These are phyloP conservation scores for Tuber indicum DNA, from an alignment of 495 filamentous ascomycete species.

Conservation along the genomic window DNA sequence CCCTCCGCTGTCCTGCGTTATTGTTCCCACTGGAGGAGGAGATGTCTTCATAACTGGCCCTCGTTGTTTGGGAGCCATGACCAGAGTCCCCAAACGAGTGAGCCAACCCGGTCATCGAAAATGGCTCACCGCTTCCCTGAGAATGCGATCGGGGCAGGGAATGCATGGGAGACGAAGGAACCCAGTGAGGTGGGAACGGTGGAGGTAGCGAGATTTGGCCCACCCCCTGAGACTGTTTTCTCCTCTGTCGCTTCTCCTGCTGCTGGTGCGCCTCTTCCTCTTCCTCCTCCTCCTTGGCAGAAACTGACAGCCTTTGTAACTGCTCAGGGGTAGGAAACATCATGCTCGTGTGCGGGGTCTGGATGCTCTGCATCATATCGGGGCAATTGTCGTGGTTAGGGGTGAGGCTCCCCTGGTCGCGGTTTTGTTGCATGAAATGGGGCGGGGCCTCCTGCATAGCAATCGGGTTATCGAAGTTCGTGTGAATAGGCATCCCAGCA, in stretches of 20 bases:
- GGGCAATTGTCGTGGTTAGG: conserved; percentile 12
- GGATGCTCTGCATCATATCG: conserved; percentile 14
- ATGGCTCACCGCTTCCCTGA: not conserved
- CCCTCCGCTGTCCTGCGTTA: not conserved
- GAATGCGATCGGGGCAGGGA: not conserved
- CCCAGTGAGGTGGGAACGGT: conserved; percentile 19
- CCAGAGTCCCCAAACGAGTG: conserved; percentile 1
- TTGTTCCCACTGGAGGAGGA: not conserved
- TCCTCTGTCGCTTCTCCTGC: conserved; percentile 26
- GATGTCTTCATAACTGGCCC: not conserved
- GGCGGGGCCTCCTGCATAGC: conserved; percentile 25
- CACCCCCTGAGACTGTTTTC: conserved; percentile 30
- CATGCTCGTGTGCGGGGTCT: conserved; percentile 13
- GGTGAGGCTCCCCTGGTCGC: conserved; percentile 13
- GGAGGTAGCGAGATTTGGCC: conserved; percentile 25
- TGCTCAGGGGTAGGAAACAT: conserved; percentile 18
- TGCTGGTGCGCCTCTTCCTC: conserved; percentile 7
- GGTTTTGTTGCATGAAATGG: conserved; percentile 13
- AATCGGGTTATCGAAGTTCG: conserved; percentile 28
- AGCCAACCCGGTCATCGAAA: conserved; percentile 2
- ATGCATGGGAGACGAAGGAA: conserved; percentile 1
- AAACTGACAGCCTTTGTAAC: conserved; percentile 4
- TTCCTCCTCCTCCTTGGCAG: not conserved
- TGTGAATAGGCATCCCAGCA: conserved; percentile 32
- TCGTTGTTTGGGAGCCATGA: conserved; percentile 3